Conservation (phyloP, 2,329 filamentous ascomycete genomes). For the Fusarium acutatum region DNA sequence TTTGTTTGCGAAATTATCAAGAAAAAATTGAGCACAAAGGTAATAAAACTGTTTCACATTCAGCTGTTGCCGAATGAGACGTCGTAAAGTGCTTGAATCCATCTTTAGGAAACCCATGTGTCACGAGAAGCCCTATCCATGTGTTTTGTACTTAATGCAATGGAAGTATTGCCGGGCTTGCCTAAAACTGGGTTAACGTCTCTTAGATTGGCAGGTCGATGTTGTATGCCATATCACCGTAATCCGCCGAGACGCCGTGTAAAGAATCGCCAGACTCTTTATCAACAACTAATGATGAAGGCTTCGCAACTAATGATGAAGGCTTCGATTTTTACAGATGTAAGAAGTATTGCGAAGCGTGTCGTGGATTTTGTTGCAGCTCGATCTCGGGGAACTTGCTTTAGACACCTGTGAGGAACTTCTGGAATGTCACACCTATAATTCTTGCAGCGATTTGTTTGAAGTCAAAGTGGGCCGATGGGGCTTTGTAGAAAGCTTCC, state of each 20-base stretch:
- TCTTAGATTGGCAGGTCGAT: constrained; percentile 17
- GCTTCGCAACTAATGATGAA: not conserved
- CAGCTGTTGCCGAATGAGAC: constrained; percentile 34
- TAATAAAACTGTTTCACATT: constrained; percentile 37
- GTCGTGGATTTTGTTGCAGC: constrained; percentile 11
- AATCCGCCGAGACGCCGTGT: constrained; percentile 10
- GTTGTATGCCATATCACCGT: not conserved
- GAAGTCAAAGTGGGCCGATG: constrained; percentile 32
- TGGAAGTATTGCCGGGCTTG: constrained; percentile 36
- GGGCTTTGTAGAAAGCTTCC: constrained; percentile 42
- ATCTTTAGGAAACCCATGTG: constrained; percentile 13
- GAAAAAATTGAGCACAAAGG: not conserved
- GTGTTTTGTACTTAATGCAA: constrained; percentile 25
- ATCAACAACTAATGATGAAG: not conserved
- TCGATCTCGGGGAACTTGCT: not conserved
- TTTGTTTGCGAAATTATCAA: not conserved
- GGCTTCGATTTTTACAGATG: not conserved
- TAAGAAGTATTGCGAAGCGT: not conserved
- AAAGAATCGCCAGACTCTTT: not conserved
- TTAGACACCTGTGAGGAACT: constrained; percentile 6
- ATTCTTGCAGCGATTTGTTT: constrained; percentile 29
- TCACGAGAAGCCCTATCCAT: constrained; percentile 19
- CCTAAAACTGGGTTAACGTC: constrained; percentile 28
- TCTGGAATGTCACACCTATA: constrained; percentile 25
- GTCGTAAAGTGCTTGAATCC: constrained; percentile 16